Conservation (phyloP, 2,329 filamentous ascomycete species). For the Ascocoryne sarcoides region DNA sequence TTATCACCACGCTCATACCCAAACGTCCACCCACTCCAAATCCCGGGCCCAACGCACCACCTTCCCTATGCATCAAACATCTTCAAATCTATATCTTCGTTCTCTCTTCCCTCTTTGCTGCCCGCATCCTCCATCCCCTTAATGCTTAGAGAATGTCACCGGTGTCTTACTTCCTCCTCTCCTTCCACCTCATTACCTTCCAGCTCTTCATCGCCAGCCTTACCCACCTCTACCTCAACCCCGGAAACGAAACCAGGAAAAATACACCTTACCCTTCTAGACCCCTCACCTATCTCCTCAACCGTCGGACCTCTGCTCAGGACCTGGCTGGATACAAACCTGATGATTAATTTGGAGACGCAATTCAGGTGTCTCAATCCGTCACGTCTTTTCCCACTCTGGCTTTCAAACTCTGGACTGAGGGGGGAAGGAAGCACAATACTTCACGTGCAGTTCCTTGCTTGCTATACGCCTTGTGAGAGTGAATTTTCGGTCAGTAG, state of each 20-base stretch:
- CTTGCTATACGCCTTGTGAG: slow-evolving; percentile 8
- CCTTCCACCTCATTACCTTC: slow-evolving; percentile 3
- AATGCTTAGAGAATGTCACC: slow-evolving; percentile 47
- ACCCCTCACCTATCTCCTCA: slow-evolving; percentile 47
- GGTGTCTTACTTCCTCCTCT: slow-evolving; percentile 38
- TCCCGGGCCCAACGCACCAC: slow-evolving; percentile 30
- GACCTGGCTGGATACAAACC: slow-evolving; percentile 52
- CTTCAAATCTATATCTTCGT: slow-evolving; percentile 43
- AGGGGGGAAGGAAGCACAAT: slow-evolving; percentile 28
- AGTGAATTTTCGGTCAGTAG: no score
- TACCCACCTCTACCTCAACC: not conserved
- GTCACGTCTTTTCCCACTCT: slow-evolving; percentile 46
- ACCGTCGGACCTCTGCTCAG: slow-evolving; percentile 49
- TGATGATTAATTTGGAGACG: slow-evolving; percentile 50
- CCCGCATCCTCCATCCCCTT: slow-evolving; percentile 46
- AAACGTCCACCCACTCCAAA: slow-evolving; percentile 28
- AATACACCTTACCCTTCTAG: slow-evolving; percentile 52
- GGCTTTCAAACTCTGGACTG: slow-evolving; percentile 49
- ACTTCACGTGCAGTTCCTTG: slow-evolving; percentile 19
- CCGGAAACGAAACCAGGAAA: slow-evolving; percentile 49
- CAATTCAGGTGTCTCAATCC: slow-evolving; percentile 52
- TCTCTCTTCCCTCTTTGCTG: slow-evolving; percentile 48
- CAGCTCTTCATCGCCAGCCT: not conserved
- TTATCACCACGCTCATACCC: slow-evolving; percentile 30
- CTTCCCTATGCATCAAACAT: slow-evolving; percentile 29